Evolutionary conservation across 148 eudicot genomes (phyloP), one percentile per base, ranked within the genome.

Genomic region (Silene conica): DNA sequence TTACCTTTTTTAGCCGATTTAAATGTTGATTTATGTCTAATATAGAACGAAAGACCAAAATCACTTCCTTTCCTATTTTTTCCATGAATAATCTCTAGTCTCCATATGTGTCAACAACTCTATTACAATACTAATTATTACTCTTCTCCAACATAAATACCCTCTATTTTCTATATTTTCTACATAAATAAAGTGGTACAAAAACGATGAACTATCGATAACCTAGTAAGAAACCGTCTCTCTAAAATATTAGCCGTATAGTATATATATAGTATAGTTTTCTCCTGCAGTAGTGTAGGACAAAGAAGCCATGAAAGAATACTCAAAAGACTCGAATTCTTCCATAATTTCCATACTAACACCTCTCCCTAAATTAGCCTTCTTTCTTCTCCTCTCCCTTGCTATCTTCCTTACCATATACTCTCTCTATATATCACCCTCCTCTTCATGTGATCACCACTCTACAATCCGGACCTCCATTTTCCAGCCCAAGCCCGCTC

Each of bases 321-420:
- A 45, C 75, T 54, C 54, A 23, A 74, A 56, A 63, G 45, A 69
- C 12, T 20, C 72, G 18, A 23, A 70, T 41, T 69, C 56, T 5
- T 68, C 21, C 55, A 41, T 22, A 3, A 18, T 38, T 2, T 59
- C 77, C 45, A 31, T 48, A 67, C 69, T 23, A 18, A 41, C 26
- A 18, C 46, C 72, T 14, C 62, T 79, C 13, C 62, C 78, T 15
- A 70, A 65, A 58, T 64, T 80, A n/a, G 50, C 63, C 2, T 20
- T 82, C n/a, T 75, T 72, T 46, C 45, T 82, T 21, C 50, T 82
- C 52, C 0, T 84, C 41, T 15, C 78, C 67, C 16, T 84, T 60
- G 61, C 60, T 2, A 64, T 79, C 31, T 13, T 52, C 41, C 67
- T 70, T 31, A 55, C 74, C 6, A 48, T 75, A 3, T 71, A 68